Base-by-base conservation (phyloP, 495 filamentous ascomycete genomes). In the Staphylotrichum longicolle region DNA sequence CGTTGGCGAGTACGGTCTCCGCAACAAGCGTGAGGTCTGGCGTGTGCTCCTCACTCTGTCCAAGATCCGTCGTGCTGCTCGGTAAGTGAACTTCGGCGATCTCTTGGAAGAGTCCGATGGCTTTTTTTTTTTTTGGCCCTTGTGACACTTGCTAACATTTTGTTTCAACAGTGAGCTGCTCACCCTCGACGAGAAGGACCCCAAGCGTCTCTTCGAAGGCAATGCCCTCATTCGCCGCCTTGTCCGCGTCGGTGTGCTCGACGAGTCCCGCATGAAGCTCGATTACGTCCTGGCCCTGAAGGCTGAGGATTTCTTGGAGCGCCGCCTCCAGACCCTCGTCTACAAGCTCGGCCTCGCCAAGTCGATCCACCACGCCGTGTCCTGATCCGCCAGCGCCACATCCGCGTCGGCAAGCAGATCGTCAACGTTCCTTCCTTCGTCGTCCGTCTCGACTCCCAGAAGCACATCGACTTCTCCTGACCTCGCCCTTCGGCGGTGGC, bases 1-100 rank as follows among this genome's bases (percentile, higher is more conserved):
- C 79, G 94, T 98, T 73, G 94, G 94, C 80, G 94, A 98, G 84
- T 98, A 93, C 83, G 94, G 94, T 78, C 90, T 98, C 66, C 87
- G 91, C 77, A 98, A 98, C 88, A 98, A 98, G 91, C 93, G 94
- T 82, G 94, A 98, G 85, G 95, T 98, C 71, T 98, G 94, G 94
- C 91, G 94, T 81, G 94, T 98, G 73, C 88, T 91, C 86, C 90
- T 98, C 79, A 96, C 93, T 64, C 91, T 98, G 68, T 98, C 94
- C 81, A 98, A 98, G 88, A 98, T 98, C 74, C 93, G 94, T 91
- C 95, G 94, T 95, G 94, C 94, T 87, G 94, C 94, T 78, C 94
- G 94, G 92, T 96, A 91, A 75, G 88, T 68, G 20, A 27, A 27
- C 20, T 27, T 27, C 1, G 20, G 20, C 20, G 20, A 27, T 1